phyloP scores from a whole-genome alignment of 495 filamentous ascomycete species.

The Xylaria venustula region DNA sequence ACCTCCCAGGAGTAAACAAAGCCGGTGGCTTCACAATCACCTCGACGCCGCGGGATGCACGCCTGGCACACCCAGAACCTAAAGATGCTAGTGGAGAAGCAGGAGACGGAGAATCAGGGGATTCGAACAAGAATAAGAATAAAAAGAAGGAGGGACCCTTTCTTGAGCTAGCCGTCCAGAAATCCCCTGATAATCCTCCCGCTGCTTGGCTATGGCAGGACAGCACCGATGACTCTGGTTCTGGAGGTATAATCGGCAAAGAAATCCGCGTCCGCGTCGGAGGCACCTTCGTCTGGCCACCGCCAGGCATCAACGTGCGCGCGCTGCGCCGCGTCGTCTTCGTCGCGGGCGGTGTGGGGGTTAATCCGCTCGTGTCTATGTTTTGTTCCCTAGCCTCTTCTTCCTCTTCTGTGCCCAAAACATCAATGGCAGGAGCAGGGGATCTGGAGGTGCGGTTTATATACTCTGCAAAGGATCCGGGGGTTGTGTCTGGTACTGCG shows the following conservation, averaged over 20 bases:
- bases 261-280: conserved; percentile 69
- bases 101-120: conserved; percentile 10
- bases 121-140: background rate
- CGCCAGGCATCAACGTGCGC: conserved; percentile 39
- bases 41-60: conserved; percentile 58
- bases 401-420: background rate
- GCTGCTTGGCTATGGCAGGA: conserved; percentile 74
- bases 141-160: conserved; percentile 26
- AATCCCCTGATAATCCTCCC: conserved; percentile 62
- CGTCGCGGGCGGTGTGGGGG: conserved; percentile 79
- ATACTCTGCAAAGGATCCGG: conserved; percentile 40
- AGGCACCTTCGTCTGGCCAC: conserved; percentile 78
- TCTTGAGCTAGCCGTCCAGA: conserved; percentile 74
- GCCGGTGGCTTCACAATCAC: conserved; percentile 87
- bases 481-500: too few relatives aligned
- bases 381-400: conserved; percentile 33
- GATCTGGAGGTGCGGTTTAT: conserved; percentile 34
- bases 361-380: conserved; percentile 65
- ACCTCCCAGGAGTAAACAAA: conserved; percentile 61
- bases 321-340: conserved; percentile 61
- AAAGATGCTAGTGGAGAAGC: background rate
- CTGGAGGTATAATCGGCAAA: conserved; percentile 53
- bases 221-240: conserved; percentile 16
- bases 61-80: conserved; percentile 32
- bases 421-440: background rate